Evolutionary conservation across 495 filamentous ascomycete species (phyloP).

Genomic region (Talaromyces proteolyticus): DNA sequence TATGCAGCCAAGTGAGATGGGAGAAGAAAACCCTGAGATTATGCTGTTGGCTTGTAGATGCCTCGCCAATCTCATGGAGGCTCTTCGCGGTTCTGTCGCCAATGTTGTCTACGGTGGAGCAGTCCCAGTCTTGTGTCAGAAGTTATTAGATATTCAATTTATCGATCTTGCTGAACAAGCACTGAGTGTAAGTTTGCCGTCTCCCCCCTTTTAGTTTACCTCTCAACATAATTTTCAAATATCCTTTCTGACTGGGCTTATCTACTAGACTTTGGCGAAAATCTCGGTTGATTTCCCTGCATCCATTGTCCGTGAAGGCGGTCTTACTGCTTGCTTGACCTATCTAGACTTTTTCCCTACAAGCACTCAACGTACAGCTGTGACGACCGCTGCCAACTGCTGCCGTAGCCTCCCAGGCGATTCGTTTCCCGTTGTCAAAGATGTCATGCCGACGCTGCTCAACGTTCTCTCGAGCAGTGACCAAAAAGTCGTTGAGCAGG

Average conservation of each 20-base stretch:
- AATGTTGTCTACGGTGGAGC: slow-evolving; percentile 96
- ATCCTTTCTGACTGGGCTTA: too few relatives aligned
- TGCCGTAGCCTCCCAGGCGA: slow-evolving; percentile 94
- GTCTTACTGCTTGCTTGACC: slow-evolving; percentile 85
- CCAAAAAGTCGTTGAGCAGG: slow-evolving; percentile 95
- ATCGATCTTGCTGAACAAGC: slow-evolving; percentile 98
- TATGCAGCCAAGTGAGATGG: slow-evolving; percentile 85
- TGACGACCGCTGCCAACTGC: slow-evolving; percentile 96
- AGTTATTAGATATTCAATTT: slow-evolving; percentile 88
- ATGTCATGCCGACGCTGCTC: slow-evolving; percentile 92
- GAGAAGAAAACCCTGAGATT: slow-evolving; percentile 92
- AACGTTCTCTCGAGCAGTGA: slow-evolving; percentile 88
- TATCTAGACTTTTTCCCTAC: slow-evolving; percentile 98
- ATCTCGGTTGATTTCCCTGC: slow-evolving; percentile 96
- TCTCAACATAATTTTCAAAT: too few relatives aligned
- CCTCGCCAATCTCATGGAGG: slow-evolving; percentile 97
- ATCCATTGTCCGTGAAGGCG: slow-evolving; percentile 93
- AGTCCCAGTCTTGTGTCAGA: slow-evolving; percentile 88
- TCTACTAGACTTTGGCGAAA: slow-evolving; percentile 75
- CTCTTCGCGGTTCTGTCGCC: slow-evolving; percentile 82
- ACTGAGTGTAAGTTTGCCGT: slow-evolving; percentile 58
- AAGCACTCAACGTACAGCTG: slow-evolving; percentile 91
- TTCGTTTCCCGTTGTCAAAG: slow-evolving; percentile 78
- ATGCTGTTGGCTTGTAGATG: slow-evolving; percentile 97
- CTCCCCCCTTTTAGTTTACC: neutral